phyloP scores from a whole-genome alignment of 1,284 basidiomycete species.

The Fomitopsis pinicola region DNA sequence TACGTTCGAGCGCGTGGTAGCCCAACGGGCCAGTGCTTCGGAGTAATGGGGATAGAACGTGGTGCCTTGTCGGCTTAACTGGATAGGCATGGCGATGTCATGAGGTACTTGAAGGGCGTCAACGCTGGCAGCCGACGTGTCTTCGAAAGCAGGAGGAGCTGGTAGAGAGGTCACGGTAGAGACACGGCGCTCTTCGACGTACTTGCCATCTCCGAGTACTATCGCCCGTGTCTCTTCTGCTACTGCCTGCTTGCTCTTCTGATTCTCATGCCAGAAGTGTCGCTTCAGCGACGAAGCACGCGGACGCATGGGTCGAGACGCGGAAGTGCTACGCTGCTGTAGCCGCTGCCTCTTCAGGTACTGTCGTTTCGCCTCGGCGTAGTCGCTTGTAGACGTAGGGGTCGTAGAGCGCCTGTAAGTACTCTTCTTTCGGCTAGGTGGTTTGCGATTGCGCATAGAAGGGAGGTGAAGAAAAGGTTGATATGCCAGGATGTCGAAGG shows the following conservation, averaged over 20 bases:
- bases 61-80: slow-evolving; percentile 34
- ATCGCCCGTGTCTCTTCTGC: slow-evolving; percentile 38
- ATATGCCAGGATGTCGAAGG: not conserved
- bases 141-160: slow-evolving; percentile 19
- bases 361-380: slow-evolving; percentile 14
- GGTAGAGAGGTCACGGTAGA: slow-evolving; percentile 19
- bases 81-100: slow-evolving; percentile 35
- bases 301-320: not conserved
- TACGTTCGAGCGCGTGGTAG: slow-evolving; percentile 7
- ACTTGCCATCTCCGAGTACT: slow-evolving; percentile 42
- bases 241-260: slow-evolving; percentile 14
- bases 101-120: slow-evolving; percentile 21
- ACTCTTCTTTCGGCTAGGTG: not conserved
- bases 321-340: not conserved
- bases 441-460: slow-evolving; percentile 3
- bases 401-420: slow-evolving; percentile 13
- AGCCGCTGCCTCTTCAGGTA: slow-evolving; percentile 13
- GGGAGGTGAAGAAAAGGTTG: not conserved
- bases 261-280: not conserved
- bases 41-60: slow-evolving; percentile 38
- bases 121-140: not conserved
- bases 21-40: slow-evolving; percentile 33
- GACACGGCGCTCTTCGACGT: slow-evolving; percentile 34
- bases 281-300: not conserved
- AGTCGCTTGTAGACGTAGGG: slow-evolving; percentile 13